A percentile compares a stretch with the other conserved stretches of the same genome.
These are phyloP conservation scores for Penicillium sp. DNA, from an alignment of 2,329 filamentous ascomycete species.

Conservation along the genomic window DNA sequence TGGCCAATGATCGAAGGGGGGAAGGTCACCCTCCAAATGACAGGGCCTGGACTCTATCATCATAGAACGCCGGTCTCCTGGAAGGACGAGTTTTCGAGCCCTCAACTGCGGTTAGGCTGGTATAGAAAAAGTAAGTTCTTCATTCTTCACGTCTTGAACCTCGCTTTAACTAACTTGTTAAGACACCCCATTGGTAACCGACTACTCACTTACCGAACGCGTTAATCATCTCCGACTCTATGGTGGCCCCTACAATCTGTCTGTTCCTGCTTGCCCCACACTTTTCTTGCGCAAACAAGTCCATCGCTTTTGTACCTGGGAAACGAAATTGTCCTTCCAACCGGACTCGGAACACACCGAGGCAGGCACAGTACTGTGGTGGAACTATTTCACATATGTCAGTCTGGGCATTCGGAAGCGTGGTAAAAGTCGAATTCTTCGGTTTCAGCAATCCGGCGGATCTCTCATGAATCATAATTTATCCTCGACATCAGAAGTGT, in stretches of 20 bases:
- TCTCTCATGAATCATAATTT: constrained; percentile 15
- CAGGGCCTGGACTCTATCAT: constrained; percentile 23
- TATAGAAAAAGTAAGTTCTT: constrained; percentile 40
- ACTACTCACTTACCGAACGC: constrained; percentile 49
- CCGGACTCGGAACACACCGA: constrained; percentile 48
- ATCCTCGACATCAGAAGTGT: constrained; percentile 17
- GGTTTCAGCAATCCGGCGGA: constrained; percentile 26
- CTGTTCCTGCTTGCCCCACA: constrained; percentile 52
- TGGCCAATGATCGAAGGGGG: constrained; percentile 56
- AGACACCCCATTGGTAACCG: constrained; percentile 52
- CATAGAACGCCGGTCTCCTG: constrained; percentile 22
- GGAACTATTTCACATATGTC: constrained; percentile 51
- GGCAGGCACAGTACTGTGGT: constrained; percentile 57
- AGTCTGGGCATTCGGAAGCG: constrained; percentile 42
- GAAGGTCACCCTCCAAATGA: constrained; percentile 38
- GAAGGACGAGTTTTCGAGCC: constrained; percentile 36
- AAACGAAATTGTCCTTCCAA: constrained; percentile 48
- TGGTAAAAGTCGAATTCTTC: constrained; percentile 22
- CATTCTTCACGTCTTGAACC: constrained; percentile 10
- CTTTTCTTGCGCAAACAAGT: constrained; percentile 58
- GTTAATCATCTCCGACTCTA: constrained; percentile 50
- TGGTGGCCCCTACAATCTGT: constrained; percentile 55
- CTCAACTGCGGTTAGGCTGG: constrained; percentile 34
- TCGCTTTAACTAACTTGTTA: background rate
- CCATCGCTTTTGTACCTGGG: constrained; percentile 45